A percentile compares a stretch with the other conserved stretches of the same genome.
phyloP scores from a whole-genome alignment of 371 early-diverging fungal genomes.

The Funneliformis caledonium region DNA sequence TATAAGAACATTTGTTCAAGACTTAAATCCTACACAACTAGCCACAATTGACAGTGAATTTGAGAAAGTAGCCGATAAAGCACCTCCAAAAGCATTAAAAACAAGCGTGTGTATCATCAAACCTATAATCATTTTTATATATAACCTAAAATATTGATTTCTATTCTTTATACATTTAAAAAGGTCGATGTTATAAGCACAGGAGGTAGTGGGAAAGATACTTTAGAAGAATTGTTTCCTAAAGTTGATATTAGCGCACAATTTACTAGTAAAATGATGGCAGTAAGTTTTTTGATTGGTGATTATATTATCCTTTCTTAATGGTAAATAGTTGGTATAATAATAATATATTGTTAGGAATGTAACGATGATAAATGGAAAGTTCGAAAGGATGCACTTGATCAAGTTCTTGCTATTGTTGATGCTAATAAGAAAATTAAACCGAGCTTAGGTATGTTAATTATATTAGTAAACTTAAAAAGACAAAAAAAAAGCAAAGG shows the following conservation, averaged over 20 bases:
- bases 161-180: background rate
- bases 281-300: slow-evolving; percentile 43
- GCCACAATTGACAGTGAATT: slow-evolving; percentile 91
- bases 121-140: background rate
- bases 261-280: slow-evolving; percentile 53
- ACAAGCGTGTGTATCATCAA: slow-evolving; percentile 45
- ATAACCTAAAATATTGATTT: background rate
- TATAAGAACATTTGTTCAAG: slow-evolving; percentile 77
- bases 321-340: background rate
- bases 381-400: slow-evolving; percentile 91
- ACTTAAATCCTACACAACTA: slow-evolving; percentile 81
- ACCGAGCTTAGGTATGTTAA: slow-evolving; percentile 65
- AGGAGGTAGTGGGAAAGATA: slow-evolving; percentile 52
- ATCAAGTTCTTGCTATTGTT: slow-evolving; percentile 75
- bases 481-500: background rate
- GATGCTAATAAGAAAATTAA: slow-evolving; percentile 84
- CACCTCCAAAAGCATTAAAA: slow-evolving; percentile 78
- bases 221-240: slow-evolving; percentile 85
- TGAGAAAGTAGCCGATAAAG: slow-evolving; percentile 78
- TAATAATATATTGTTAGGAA: slow-evolving; percentile 53
- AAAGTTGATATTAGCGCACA: slow-evolving; percentile 78
- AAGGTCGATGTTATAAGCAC: slow-evolving; percentile 16
- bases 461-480: background rate
- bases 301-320: background rate
- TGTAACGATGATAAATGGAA: slow-evolving; percentile 91